phyloP scores from a whole-genome alignment of 2,329 filamentous ascomycete species.

The Hymenoscyphus fructigenus region DNA sequence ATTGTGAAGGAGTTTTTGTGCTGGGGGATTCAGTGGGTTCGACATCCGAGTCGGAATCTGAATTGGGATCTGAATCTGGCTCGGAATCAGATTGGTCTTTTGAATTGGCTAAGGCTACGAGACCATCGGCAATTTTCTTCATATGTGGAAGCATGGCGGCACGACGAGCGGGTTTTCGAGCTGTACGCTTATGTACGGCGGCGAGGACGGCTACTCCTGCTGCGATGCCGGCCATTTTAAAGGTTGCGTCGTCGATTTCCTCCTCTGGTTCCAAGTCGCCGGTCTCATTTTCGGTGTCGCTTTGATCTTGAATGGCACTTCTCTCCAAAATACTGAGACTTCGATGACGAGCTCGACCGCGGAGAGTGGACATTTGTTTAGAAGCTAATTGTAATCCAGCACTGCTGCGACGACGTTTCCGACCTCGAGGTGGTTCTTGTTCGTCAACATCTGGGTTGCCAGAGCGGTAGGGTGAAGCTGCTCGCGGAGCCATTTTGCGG shows the following conservation, averaged over 20 bases:
- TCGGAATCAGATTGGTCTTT: background rate
- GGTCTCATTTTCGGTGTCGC: background rate
- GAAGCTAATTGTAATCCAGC: background rate
- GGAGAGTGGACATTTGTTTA: background rate
- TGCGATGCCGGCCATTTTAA: background rate
- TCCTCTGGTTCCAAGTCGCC: background rate
- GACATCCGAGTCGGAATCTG: background rate
- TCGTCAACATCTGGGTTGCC: background rate
- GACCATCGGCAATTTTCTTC: background rate
- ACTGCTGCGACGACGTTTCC: slow-evolving; percentile 31
- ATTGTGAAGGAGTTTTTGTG: background rate
- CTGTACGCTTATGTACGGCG: background rate
- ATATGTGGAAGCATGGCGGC: background rate
- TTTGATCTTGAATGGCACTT: background rate
- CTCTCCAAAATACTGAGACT: background rate
- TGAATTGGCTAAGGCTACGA: background rate
- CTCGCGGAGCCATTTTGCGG: background rate
- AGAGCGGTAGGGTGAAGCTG: slow-evolving; percentile 5
- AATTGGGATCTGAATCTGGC: background rate
- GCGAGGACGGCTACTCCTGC: background rate
- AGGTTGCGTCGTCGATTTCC: background rate
- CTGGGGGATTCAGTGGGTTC: background rate
- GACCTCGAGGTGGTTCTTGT: slow-evolving; percentile 28
- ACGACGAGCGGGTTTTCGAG: background rate
- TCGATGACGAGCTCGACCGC: background rate